Evolutionary conservation across 2,329 filamentous ascomycete species (phyloP).

Genomic region (Didymella exigua): DNA sequence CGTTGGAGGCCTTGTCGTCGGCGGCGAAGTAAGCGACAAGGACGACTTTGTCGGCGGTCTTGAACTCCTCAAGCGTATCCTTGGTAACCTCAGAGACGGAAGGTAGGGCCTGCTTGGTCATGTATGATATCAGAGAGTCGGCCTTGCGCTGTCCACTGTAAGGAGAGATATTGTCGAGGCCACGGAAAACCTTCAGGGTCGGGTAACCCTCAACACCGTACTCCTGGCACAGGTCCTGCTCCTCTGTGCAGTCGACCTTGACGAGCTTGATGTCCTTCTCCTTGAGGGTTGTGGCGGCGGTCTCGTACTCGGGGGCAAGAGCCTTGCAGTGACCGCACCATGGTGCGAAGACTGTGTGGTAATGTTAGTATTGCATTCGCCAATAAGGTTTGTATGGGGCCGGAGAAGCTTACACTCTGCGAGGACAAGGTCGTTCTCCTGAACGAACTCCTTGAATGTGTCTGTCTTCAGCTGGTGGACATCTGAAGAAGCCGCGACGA

Average conservation of each 20-base stretch:
- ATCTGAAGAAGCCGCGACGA: constrained; percentile 70
- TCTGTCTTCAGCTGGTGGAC: constrained; percentile 84
- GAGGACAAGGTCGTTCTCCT: constrained; percentile 84
- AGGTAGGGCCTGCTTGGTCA: constrained; percentile 97
- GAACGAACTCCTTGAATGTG: constrained; percentile 85
- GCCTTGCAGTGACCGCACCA: constrained; percentile 99
- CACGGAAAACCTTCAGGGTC: constrained; percentile 98
- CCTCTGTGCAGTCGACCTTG: constrained; percentile 95
- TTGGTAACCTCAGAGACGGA: constrained; percentile 83
- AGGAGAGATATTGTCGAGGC: constrained; percentile 76
- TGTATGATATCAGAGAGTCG: constrained; percentile 78
- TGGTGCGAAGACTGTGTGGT: constrained; percentile 81
- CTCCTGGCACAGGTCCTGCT: constrained; percentile 86
- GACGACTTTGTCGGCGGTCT: constrained; percentile 96
- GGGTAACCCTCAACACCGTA: constrained; percentile 97
- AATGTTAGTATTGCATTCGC: constrained; percentile 41
- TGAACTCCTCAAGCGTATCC: constrained; percentile 91
- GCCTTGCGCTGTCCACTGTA: constrained; percentile 93
- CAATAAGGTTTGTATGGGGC: not conserved
- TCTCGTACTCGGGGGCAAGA: constrained; percentile 89
- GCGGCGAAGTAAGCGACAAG: constrained; percentile 84
- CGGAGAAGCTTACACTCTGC: constrained; percentile 76
- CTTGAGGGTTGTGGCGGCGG: constrained; percentile 81
- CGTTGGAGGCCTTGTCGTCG: constrained; percentile 82
- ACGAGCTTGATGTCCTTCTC: constrained; percentile 84